These are phyloP conservation scores for Pleurotus cornucopiae DNA, from an alignment of 768 basidiomycete genomes.

Conservation along the genomic window DNA sequence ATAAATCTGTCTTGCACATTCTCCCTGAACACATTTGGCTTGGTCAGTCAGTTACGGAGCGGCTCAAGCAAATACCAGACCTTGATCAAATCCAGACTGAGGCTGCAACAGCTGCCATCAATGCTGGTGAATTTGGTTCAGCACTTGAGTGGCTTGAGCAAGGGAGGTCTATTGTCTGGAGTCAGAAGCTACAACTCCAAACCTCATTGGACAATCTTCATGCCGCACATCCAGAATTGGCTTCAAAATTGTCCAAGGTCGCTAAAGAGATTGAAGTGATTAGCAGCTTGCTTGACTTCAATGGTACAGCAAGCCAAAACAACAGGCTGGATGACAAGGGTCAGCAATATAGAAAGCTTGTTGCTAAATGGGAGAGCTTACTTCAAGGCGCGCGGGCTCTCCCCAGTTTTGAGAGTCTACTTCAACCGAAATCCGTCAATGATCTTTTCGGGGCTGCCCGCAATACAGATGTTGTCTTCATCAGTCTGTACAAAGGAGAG, in stretches of 20 bases:
- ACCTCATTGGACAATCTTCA: slow-evolving; percentile 16
- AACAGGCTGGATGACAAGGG: not conserved
- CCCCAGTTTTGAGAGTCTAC: slow-evolving; percentile 15
- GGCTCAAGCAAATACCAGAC: slow-evolving; percentile 7
- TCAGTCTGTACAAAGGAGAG: slow-evolving; percentile 13
- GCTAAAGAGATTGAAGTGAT: slow-evolving; percentile 6
- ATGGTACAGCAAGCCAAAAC: not conserved
- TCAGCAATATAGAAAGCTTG: slow-evolving; percentile 11
- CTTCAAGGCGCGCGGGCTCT: slow-evolving; percentile 11
- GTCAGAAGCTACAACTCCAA: slow-evolving; percentile 14
- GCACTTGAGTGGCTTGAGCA: slow-evolving; percentile 22
- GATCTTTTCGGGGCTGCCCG: slow-evolving; percentile 4
- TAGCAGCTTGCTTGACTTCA: not conserved
- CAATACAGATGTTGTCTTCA: slow-evolving; percentile 15
- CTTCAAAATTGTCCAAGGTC: slow-evolving; percentile 4
- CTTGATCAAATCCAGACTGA: slow-evolving; percentile 7
- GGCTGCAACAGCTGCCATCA: slow-evolving; percentile 13
- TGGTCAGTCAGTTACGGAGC: slow-evolving; percentile 10
- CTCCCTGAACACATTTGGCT: slow-evolving; percentile 15
- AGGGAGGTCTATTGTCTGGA: slow-evolving; percentile 19
- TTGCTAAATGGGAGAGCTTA: slow-evolving; percentile 14
- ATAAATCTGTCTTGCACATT: slow-evolving; percentile 9
- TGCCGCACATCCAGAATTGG: slow-evolving; percentile 1
- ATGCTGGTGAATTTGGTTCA: not conserved
- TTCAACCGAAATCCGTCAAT: slow-evolving; percentile 11